Percentiles rank a stretch among this genome's conserved stretches.
Conservation (phyloP, 192 early-diverging fungal species). For the Chytriomyces hyalinus region DNA sequence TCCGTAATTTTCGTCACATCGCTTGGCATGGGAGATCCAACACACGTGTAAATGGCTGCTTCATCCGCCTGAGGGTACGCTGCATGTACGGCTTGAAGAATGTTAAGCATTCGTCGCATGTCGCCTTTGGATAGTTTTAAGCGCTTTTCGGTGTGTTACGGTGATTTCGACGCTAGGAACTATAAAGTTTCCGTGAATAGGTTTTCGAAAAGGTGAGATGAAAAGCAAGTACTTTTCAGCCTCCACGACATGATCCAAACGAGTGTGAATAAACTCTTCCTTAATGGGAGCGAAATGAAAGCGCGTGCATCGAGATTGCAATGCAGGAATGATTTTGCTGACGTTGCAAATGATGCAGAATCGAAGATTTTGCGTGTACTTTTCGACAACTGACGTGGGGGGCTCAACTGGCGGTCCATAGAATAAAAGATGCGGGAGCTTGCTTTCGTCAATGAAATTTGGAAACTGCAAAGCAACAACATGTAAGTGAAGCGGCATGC, state of each 20-base stretch:
- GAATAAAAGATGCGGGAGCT: constrained; percentile 93
- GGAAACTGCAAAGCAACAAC: constrained; percentile 62
- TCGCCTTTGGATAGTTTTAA: constrained; percentile 92
- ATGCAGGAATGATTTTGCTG: constrained; percentile 94
- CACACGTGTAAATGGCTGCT: constrained; percentile 87
- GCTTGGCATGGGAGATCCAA: constrained; percentile 84
- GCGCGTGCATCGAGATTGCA: constrained; percentile 98
- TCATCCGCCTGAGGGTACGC: constrained; percentile 79
- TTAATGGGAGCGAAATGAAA: constrained; percentile 93
- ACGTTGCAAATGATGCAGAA: constrained; percentile 99
- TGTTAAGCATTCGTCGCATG: constrained; percentile 96
- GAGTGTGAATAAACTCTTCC: constrained; percentile 73
- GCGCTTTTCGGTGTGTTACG: constrained; percentile 76
- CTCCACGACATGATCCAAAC: constrained; percentile 61
- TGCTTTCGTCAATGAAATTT: constrained; percentile 91
- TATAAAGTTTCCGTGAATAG: too few relatives aligned
- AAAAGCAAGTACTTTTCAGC: constrained; percentile 36
- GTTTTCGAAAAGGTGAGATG: too few relatives aligned
- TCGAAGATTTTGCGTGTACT: constrained; percentile 96
- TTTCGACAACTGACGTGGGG: constrained; percentile 82
- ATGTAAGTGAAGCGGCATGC: constrained; percentile 20
- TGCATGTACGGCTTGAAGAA: constrained; percentile 89
- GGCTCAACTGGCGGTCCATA: constrained; percentile 90
- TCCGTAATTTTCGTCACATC: constrained; percentile 78
- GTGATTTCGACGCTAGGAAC: constrained; percentile 85